These are phyloP conservation scores for Kodamaea derodonti DNA, from an alignment of 1,139 yeast species.

Conservation along the genomic window DNA sequence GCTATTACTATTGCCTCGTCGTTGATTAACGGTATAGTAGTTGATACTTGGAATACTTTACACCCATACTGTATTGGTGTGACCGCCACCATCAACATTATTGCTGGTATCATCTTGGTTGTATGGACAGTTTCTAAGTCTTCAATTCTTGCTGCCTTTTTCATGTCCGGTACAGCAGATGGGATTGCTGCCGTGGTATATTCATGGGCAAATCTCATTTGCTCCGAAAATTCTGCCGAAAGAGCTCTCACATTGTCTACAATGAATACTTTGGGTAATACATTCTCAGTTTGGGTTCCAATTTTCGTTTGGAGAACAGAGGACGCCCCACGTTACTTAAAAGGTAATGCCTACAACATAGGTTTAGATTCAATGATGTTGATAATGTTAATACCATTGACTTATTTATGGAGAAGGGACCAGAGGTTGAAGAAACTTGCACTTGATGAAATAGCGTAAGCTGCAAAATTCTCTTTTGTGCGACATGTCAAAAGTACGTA, in stretches of 20 bases:
- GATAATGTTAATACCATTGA: slow-evolving; percentile 11
- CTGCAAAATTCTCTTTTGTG: too few relatives aligned
- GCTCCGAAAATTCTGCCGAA: slow-evolving; percentile 13
- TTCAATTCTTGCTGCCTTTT: slow-evolving; percentile 46
- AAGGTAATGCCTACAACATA: slow-evolving; percentile 15
- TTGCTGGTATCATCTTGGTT: slow-evolving; percentile 41
- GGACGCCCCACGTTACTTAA: slow-evolving; percentile 16
- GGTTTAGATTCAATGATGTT: slow-evolving; percentile 15
- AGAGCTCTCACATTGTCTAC: slow-evolving; percentile 14
- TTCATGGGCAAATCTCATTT: slow-evolving; percentile 18
- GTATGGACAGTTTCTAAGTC: slow-evolving; percentile 43
- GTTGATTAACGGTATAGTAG: slow-evolving; percentile 17
- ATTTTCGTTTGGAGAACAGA: slow-evolving; percentile 21
- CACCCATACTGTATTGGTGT: slow-evolving; percentile 9
- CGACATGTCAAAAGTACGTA: too few relatives aligned
- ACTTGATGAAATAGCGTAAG: too few relatives aligned
- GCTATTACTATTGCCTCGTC: slow-evolving; percentile 20
- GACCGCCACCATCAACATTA: slow-evolving; percentile 28
- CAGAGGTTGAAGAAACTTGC: slow-evolving; percentile 2
- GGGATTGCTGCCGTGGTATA: slow-evolving; percentile 22
- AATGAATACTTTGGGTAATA: slow-evolving; percentile 18
- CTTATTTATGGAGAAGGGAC: slow-evolving; percentile 7
- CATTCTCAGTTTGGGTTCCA: slow-evolving; percentile 17
- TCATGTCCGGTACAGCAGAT: slow-evolving; percentile 41
- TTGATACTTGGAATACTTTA: slow-evolving; percentile 13